Base-by-base conservation (phyloP, 495 filamentous ascomycete species). In the Penicillium mononematosum region DNA sequence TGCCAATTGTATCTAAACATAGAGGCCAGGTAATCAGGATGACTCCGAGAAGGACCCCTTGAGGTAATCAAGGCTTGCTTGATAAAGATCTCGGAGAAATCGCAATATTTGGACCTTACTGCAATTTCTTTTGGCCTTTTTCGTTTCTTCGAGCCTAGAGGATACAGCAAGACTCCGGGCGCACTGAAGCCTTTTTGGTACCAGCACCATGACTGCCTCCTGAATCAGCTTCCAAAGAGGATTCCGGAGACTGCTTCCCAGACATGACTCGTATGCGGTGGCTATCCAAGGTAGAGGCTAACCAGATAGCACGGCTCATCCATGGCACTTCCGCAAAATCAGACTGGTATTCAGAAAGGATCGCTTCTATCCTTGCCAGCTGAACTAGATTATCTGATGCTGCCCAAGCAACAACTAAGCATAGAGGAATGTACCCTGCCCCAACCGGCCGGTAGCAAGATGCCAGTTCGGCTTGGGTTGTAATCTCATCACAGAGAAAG, bases 41-140 rank as follows among this genome's bases (percentile, higher is more conserved):
- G 22, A 24, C 22, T 4, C 22, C 22, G 89, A 9, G 87, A 90
- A 64, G 83, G 81, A 39, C 80, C 86, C 0, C 78, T 91, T 17
- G 79, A 81, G 27, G 75, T 92, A 47, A 82, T 90, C 58, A 80
- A 77, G 50, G 78, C 78, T 9, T 92, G 22, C 73, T 85, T 14
- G 77, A 80, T 7, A 87, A 89, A 64, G 73, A 77, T 25, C 81
- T 25, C 81, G 50, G 50, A 11, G 71, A 69, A 8, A 81, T 92
- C 36, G 75, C 86, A 5, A 80, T 93, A 53, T 92, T 85, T 61
- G 89, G 92, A 50, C 89, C 89, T 1, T 80, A 75, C 47, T 85
- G 82, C 55, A 73, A 78, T 24, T 58, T 16, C 0, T 16, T 14
- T 36, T 36, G 12, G 1, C 1, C 6, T 36, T 12, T 16, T 16